Conservation (phyloP, 1,139 yeast species). For the Yamadazyma triangularis region DNA sequence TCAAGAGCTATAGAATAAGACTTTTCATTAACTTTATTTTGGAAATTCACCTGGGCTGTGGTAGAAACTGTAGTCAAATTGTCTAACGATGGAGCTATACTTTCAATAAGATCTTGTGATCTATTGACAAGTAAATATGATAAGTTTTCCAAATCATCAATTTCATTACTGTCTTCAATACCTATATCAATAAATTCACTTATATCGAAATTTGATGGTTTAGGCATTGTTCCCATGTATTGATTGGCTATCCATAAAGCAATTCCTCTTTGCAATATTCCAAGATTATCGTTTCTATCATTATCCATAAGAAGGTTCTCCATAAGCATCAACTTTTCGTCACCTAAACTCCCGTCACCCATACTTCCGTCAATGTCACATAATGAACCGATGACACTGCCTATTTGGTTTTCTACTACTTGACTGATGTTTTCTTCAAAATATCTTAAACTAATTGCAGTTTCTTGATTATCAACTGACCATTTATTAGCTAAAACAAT, state of each 20-base stretch:
- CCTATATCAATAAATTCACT: conserved; percentile 20
- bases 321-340: neutral
- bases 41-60: conserved; percentile 15
- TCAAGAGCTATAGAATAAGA: conserved; percentile 29
- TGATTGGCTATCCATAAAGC: conserved; percentile 30
- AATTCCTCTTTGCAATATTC: conserved; percentile 10
- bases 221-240: conserved; percentile 8
- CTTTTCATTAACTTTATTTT: conserved; percentile 14
- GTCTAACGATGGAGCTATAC: conserved; percentile 8
- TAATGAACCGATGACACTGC: conserved; percentile 11
- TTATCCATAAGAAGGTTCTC: neutral
- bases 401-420: conserved; percentile 14
- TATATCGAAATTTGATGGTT: conserved; percentile 15
- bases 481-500: conserved; percentile 15
- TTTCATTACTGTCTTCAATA: conserved; percentile 8
- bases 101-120: conserved; percentile 20
- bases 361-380: conserved; percentile 2
- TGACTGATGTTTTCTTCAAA: conserved; percentile 12
- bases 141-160: conserved; percentile 4
- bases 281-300: neutral
- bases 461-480: conserved; percentile 2
- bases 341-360: too few species aligned
- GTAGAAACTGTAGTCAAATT: conserved; percentile 4
- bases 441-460: conserved; percentile 2
- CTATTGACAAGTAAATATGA: conserved; percentile 11